Base-by-base conservation (phyloP, 1,284 basidiomycete species). In the Apiotrichum gracile region DNA sequence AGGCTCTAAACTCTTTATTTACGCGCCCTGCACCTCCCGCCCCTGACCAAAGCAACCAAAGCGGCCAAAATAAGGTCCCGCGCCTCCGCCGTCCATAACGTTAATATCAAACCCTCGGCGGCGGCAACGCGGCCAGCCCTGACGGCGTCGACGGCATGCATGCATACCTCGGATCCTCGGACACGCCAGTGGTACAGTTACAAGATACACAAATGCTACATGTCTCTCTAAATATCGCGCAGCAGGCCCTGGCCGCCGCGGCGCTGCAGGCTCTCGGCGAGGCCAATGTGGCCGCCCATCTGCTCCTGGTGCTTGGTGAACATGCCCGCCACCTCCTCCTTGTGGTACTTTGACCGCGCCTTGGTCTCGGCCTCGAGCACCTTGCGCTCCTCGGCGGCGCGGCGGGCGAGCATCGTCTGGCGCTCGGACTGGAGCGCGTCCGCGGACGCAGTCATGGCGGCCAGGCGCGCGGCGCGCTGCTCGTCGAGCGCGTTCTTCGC, bases 361-460 rank as follows among this genome's bases (percentile, higher is more conserved):
- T 53, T 58, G 37, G 66, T 61, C 33, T 74, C 69, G 22, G 44
- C 55, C 52, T 66, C 69, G 14, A 57, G 41, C 49, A 70, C 62
- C 34, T 21, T 46, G 26, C 57, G 52, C 37, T 73, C 70, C 55
- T 71, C 62, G 33, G 66, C 63, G 5, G 50, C 66, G 8, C 72
- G 60, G 22, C 57, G 52, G 8, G 69, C 66, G 1, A 76, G 61
- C 21, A 60, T 54, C 40, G 65, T 58, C 3, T 61, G 59, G 4
- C 74, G 67, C 29, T 67, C 58, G 4, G 60, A 43, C 31, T 73
- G 57, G 17, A 91, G 79, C 17, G 75, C 69, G 25, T 77, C 72
- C 1, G 92, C 92, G 59, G 86, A 82, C 1, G 80, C 72, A 25
- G 84, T 77, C 92, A 97, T 96, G 12, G 88, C 87, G 0, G 88